These are phyloP conservation scores for Alternaria solani DNA, from an alignment of 2,329 filamentous ascomycete genomes.

Conservation along the genomic window DNA sequence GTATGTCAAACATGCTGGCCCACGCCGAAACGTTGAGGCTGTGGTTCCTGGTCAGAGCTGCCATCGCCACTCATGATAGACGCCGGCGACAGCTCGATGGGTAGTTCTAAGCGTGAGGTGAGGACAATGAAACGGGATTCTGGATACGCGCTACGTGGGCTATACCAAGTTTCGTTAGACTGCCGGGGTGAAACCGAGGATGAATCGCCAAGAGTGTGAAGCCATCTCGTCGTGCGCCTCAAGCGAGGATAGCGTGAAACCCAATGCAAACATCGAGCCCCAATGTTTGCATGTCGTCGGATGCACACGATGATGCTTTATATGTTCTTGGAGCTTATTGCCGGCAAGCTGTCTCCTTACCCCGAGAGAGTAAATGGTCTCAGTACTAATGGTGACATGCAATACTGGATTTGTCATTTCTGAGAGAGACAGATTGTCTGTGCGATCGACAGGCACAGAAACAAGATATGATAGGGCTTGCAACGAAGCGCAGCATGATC, in stretches of 20 bases:
- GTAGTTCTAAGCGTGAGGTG: constrained; percentile 23
- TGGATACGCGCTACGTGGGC: constrained; percentile 22
- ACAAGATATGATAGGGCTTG: background rate
- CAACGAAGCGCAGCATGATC: background rate
- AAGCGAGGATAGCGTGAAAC: constrained; percentile 37
- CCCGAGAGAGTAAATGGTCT: background rate
- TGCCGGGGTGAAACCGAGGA: constrained; percentile 35
- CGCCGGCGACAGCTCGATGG: constrained; percentile 8
- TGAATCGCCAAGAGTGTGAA: constrained; percentile 46
- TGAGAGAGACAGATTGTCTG: background rate
- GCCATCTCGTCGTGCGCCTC: constrained; percentile 27
- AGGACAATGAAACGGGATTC: constrained; percentile 24
- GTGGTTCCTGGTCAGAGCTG: constrained; percentile 30
- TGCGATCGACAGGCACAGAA: background rate
- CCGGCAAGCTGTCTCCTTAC: background rate
- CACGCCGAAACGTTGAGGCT: constrained; percentile 26
- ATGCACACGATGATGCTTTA: background rate
- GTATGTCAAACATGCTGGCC: constrained; percentile 12
- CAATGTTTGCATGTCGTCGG: background rate
- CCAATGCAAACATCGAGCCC: constrained; percentile 27
- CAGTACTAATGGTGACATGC: background rate
- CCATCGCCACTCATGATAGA: constrained; percentile 15
- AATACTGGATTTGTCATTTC: background rate
- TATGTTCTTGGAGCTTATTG: background rate
- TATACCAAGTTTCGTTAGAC: constrained; percentile 34